A percentile compares a stretch with the other conserved stretches of the same genome.
phyloP scores from a whole-genome alignment of 1,284 basidiomycete species.

The Cryptococcus sp. region DNA sequence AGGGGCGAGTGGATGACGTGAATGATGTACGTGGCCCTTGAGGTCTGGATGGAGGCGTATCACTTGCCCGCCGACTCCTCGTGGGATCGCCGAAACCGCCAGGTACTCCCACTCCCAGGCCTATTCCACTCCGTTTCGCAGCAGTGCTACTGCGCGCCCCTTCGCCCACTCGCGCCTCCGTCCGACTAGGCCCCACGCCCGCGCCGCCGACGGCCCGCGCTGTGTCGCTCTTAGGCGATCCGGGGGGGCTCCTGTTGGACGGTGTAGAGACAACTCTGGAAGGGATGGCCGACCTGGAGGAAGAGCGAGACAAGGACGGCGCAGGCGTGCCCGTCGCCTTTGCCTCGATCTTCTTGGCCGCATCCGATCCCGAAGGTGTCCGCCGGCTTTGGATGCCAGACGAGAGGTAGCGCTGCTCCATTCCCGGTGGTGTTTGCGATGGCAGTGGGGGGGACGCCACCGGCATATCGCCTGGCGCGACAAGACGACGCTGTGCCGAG shows the following conservation, averaged over 20 bases:
- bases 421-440: no score
- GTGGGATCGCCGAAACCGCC: background rate
- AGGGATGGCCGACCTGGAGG: background rate
- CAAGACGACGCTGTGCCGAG: no score
- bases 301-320: background rate
- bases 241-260: background rate
- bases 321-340: background rate
- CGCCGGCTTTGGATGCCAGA: no score
- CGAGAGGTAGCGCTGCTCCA: no score
- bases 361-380: constrained; percentile 10
- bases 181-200: background rate
- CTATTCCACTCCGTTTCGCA: background rate
- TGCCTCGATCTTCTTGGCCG: constrained; percentile 11
- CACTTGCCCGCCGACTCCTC: background rate
- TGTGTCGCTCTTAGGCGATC: background rate
- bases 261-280: constrained; percentile 1
- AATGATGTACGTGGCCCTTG: background rate
- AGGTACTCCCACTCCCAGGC: constrained; percentile 1
- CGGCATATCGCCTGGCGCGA: no score
- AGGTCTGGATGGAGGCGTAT: background rate
- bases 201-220: background rate
- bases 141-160: background rate
- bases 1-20: constrained; percentile 7
- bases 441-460: no score
- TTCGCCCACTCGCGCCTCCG: background rate